Evolutionary conservation across 768 basidiomycete genomes (phyloP).

Genomic region (Suillus placidus): DNA sequence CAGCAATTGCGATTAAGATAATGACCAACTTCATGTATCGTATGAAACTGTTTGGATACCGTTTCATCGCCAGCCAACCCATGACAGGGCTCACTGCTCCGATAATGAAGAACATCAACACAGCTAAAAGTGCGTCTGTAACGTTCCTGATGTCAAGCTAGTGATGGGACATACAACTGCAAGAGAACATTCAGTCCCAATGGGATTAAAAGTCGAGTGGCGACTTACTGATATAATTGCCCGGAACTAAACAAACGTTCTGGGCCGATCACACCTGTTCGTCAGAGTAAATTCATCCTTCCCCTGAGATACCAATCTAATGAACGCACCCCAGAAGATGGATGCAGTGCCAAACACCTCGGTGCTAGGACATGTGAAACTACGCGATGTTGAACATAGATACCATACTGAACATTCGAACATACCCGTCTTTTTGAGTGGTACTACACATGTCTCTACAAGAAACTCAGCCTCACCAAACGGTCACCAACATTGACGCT

Average conservation of each 20-base stretch:
- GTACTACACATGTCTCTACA: slow-evolving; percentile 49
- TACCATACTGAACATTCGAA: neutral
- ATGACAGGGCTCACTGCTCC: slow-evolving; percentile 68
- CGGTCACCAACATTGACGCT: slow-evolving; percentile 18
- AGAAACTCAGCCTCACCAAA: slow-evolving; percentile 3
- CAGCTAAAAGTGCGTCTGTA: slow-evolving; percentile 42
- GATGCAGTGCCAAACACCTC: slow-evolving; percentile 61
- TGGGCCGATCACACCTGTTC: slow-evolving; percentile 71
- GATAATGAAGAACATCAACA: slow-evolving; percentile 73
- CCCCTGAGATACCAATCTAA: neutral
- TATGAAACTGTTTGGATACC: slow-evolving; percentile 62
- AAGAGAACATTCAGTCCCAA: slow-evolving; percentile 21
- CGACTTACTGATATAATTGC: slow-evolving; percentile 59
- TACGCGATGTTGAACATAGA: slow-evolving; percentile 10
- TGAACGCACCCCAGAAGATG: slow-evolving; percentile 45
- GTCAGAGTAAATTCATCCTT: slow-evolving; percentile 19
- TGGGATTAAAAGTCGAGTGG: neutral
- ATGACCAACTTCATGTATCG: slow-evolving; percentile 67
- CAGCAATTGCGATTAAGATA: neutral
- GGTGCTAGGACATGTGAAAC: slow-evolving; percentile 54
- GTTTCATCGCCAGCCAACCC: slow-evolving; percentile 62
- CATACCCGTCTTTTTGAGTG: slow-evolving; percentile 43
- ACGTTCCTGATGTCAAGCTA: slow-evolving; percentile 7
- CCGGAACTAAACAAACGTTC: slow-evolving; percentile 54
- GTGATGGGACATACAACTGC: slow-evolving; percentile 21